These are phyloP conservation scores for Flaveria trinervia DNA, from an alignment of 129 eudicot genomes.

Conservation along the genomic window DNA sequence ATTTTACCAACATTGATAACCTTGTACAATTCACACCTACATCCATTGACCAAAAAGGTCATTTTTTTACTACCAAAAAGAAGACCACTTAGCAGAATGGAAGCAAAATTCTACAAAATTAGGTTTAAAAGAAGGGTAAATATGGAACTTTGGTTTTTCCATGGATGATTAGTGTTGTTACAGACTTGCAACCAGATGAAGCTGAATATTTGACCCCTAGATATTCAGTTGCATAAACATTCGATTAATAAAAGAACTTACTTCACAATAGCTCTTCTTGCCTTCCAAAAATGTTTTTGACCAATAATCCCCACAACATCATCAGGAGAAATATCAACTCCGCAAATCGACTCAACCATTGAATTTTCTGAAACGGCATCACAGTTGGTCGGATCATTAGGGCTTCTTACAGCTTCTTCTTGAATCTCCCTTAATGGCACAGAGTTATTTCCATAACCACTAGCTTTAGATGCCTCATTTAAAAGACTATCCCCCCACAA, in stretches of 20 bases:
- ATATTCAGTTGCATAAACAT: not conserved
- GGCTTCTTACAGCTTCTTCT: constrained; percentile 43
- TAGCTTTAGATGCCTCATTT: constrained; percentile 35
- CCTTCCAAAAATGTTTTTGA: constrained; percentile 93
- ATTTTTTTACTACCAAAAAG: no score
- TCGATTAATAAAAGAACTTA: constrained; percentile 42
- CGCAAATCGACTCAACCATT: constrained; percentile 62
- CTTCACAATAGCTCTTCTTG: constrained; percentile 88
- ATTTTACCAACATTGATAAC: not conserved
- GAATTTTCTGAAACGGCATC: constrained; percentile 83
- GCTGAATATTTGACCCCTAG: not conserved
- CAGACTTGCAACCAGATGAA: not conserved
- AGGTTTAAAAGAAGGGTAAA: not conserved
- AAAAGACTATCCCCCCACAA: constrained; percentile 40
- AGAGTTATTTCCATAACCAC: constrained; percentile 33
- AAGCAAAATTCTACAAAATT: not conserved
- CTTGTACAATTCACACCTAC: not conserved
- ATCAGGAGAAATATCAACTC: constrained; percentile 73
- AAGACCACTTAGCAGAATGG: not conserved
- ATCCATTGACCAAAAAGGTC: not conserved
- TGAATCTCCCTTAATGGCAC: constrained; percentile 35
- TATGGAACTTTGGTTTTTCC: not conserved
- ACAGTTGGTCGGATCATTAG: constrained; percentile 43
- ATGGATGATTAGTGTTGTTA: not conserved
- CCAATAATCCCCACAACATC: constrained; percentile 84